phyloP scores from a whole-genome alignment of 139 green algal genomes.

The Picochlorum sp. region DNA sequence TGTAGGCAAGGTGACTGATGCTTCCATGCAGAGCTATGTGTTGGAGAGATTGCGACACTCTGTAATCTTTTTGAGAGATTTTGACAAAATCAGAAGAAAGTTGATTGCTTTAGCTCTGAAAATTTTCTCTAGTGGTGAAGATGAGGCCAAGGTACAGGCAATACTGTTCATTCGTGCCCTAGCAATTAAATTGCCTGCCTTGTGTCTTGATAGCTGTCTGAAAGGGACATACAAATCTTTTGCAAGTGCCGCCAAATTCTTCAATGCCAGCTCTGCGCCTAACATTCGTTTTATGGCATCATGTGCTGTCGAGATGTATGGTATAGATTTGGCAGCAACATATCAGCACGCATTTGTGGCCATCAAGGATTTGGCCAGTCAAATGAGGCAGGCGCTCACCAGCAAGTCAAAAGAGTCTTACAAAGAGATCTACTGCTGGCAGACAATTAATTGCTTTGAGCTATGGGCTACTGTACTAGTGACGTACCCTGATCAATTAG shows the following conservation, averaged over 20 bases:
- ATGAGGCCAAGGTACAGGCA: constrained; percentile 59
- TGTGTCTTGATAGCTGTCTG: constrained; percentile 57
- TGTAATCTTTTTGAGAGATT: constrained; percentile 57
- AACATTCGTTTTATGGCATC: constrained; percentile 81
- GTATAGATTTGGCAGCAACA: constrained; percentile 51
- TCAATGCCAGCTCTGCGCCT: constrained; percentile 54
- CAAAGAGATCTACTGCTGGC: constrained; percentile 81
- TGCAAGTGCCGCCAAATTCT: constrained; percentile 77
- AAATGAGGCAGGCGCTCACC: constrained; percentile 72
- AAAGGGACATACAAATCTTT: constrained; percentile 74
- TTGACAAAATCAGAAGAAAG: constrained; percentile 57
- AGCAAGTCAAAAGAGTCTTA: constrained; percentile 77
- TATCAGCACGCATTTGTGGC: constrained; percentile 74
- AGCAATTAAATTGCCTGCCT: constrained; percentile 48
- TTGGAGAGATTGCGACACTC: constrained; percentile 63
- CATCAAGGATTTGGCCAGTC: constrained; percentile 75
- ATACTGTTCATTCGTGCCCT: constrained; percentile 79
- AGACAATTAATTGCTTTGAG: constrained; percentile 81
- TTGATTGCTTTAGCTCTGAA: constrained; percentile 60
- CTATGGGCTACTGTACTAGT: constrained; percentile 70
- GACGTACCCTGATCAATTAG: constrained; percentile 43
- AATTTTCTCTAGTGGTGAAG: constrained; percentile 60
- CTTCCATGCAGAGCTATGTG: constrained; percentile 60
- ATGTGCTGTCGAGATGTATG: constrained; percentile 76
- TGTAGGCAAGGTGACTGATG: constrained; percentile 54